These are phyloP conservation scores for Mallotus repandus DNA, from an alignment of 441 rosid genomes.

Conservation along the genomic window DNA sequence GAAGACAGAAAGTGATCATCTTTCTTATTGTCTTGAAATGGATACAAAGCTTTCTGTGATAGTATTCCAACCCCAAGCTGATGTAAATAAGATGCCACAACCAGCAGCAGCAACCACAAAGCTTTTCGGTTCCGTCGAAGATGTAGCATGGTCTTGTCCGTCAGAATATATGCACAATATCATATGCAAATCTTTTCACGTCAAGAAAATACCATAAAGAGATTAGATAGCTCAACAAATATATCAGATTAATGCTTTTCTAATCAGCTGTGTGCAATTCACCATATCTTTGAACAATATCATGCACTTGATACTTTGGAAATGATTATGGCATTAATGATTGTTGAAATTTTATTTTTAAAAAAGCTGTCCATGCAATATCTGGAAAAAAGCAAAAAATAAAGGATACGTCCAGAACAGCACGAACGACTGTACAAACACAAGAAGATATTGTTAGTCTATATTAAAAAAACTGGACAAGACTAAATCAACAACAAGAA, in stretches of 20 bases:
- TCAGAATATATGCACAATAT: conserved; percentile 91
- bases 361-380: background rate
- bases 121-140: background rate
- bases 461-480: background rate
- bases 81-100: background rate
- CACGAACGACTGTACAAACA: conserved; percentile 88
- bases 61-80: conserved; percentile 1
- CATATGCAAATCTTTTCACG: conserved; percentile 78
- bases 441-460: conserved; percentile 12
- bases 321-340: background rate
- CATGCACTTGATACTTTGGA: background rate
- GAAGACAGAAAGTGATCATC: background rate
- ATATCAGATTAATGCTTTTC: background rate
- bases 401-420: conserved; percentile 99
- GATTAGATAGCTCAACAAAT: background rate
- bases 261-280: background rate
- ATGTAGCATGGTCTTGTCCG: conserved; percentile 23
- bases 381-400: conserved; percentile 21
- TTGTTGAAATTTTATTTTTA: background rate
- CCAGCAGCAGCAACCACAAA: conserved; percentile 4
- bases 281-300: background rate
- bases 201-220: conserved; percentile 40
- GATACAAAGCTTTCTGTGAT: background rate
- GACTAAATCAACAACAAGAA: background rate
- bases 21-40: background rate